phyloP scores from a whole-genome alignment of 2,329 filamentous ascomycete species.

The Sporothrix globosa region DNA sequence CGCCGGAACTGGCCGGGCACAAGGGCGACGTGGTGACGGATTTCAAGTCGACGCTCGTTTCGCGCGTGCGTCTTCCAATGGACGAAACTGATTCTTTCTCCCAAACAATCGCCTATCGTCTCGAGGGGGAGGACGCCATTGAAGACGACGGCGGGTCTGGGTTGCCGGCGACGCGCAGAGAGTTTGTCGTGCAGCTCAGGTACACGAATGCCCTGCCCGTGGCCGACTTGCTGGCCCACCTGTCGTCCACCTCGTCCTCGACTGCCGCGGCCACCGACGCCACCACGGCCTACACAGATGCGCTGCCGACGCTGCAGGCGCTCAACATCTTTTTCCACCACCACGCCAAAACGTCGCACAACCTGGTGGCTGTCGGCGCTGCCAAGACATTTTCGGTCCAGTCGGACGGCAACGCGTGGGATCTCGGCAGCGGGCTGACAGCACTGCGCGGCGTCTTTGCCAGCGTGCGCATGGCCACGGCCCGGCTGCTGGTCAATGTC shows the following conservation, averaged over 20 bases:
- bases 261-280: slow-evolving; percentile 21
- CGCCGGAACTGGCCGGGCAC: slow-evolving; percentile 34
- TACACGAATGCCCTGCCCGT: slow-evolving; percentile 39
- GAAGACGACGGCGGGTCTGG: slow-evolving; percentile 25
- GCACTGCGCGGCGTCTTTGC: slow-evolving; percentile 45
- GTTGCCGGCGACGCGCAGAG: slow-evolving; percentile 32
- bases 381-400: slow-evolving; percentile 40
- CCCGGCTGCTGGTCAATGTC: slow-evolving; percentile 45
- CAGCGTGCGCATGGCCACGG: slow-evolving; percentile 43
- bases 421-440: slow-evolving; percentile 41
- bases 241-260: slow-evolving; percentile 38
- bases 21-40: slow-evolving; percentile 42
- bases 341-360: slow-evolving; percentile 39
- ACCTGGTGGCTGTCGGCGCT: slow-evolving; percentile 41
- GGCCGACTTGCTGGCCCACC: slow-evolving; percentile 38
- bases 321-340: slow-evolving; percentile 67
- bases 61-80: slow-evolving; percentile 37
- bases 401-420: slow-evolving; percentile 12
- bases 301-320: slow-evolving; percentile 64
- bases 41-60: slow-evolving; percentile 44
- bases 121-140: slow-evolving; percentile 42
- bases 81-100: slow-evolving; percentile 8
- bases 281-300: slow-evolving; percentile 34
- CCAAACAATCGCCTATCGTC: slow-evolving; percentile 38
- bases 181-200: slow-evolving; percentile 35